Percentiles rank a stretch among this genome's conserved stretches.
phyloP scores from a whole-genome alignment of 129 eudicot genomes.

The Flaveria sonorensis region DNA sequence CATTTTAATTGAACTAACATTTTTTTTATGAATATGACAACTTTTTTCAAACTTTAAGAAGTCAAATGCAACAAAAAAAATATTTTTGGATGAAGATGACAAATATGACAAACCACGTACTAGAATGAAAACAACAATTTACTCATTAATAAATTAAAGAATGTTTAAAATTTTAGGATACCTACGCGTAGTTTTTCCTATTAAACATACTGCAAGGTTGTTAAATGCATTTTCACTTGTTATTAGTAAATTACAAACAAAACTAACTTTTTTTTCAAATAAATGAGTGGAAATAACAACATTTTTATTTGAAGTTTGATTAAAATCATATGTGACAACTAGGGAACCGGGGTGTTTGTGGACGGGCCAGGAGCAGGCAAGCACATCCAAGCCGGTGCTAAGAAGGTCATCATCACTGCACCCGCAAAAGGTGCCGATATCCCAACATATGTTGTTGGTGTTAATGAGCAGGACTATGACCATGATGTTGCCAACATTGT shows the following conservation, averaged over 20 bases:
- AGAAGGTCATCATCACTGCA: constrained; percentile 94
- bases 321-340: constrained; percentile 15
- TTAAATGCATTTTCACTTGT: no score
- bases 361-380: constrained; percentile 99
- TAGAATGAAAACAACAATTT: no score
- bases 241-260: neutral
- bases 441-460: constrained; percentile 96
- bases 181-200: no score
- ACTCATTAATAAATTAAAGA: no score
- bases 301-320: neutral
- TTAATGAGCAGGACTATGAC: constrained; percentile 67
- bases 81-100: no score
- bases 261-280: neutral
- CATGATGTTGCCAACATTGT: constrained; percentile 74
- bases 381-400: constrained; percentile 97
- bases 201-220: no score
- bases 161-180: no score
- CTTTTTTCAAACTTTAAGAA: no score
- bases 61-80: no score
- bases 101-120: no score
- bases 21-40: no score
- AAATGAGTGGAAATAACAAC: neutral
- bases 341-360: constrained; percentile 98
- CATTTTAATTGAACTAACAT: no score
- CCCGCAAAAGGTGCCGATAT: constrained; percentile 98